Base-by-base conservation (phyloP, 176 grass and related monocot species). In the Ensete glaucum region DNA sequence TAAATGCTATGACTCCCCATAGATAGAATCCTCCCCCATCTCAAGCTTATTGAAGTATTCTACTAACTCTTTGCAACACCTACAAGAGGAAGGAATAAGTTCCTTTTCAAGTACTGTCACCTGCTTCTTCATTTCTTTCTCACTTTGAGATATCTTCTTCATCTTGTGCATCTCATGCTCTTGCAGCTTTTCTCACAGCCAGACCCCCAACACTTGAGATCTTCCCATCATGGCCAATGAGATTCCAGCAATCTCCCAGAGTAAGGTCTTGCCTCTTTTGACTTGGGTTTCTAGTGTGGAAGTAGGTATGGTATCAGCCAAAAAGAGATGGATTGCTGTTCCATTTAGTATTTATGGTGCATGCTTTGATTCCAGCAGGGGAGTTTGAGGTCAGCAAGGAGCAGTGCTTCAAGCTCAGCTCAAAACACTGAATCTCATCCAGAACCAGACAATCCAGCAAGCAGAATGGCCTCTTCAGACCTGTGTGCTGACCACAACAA, bases 401-500 rank as follows among this genome's bases (percentile, higher is more conserved):
- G 88, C 84, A 85, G 83, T 84, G 95, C 91, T 83, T 99, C 86
- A 77, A 84, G 88, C 73, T 99, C 90, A 89, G 95, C 85, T 29
- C 89, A 87, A 78, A 85, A 89, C 78, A 89, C 88, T 84, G 79
- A 79, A 78, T 85, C 88, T 69, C 84, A 82, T 85, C 83, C 87
- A 85, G 90, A 87, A 82, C 71, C 85, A 81, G 88, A 85, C 77
- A 83, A 84, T 78, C 81, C 86, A 81, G 84, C 67, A 26, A 88
- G 86, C 84, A 80, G 59, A 54, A 83, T 77, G 79, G 71, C 84
- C 73, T 81, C 79, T 77, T 81, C 80, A 78, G 69, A 73, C 12
- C 57, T 53, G 29, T 63, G 57, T n/a, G 49, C 43, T 77, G 74
- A 64, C 49, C 69, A 87, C 82, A 80, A 87, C 82, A 80, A 76